phyloP scores from a whole-genome alignment of 805 yeast species.

The Saturnispora bothae region DNA sequence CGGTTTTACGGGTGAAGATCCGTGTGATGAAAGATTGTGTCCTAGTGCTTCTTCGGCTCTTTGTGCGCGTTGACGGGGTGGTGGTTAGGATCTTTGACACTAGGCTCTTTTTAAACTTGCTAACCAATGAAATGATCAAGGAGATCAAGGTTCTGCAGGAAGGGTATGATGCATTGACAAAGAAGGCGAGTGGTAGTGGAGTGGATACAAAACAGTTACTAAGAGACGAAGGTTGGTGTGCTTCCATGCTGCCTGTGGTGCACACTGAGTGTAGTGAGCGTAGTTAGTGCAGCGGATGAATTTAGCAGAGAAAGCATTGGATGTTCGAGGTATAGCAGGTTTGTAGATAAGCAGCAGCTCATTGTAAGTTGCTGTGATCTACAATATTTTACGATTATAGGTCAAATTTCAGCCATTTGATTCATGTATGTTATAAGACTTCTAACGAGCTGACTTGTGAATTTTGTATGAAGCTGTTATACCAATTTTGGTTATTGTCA shows the following conservation, averaged over 20 bases:
- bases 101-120: constrained; percentile 71
- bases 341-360: too few species aligned
- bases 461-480: too few species aligned
- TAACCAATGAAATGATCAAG: constrained; percentile 50
- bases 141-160: constrained; percentile 69
- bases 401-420: too few species aligned
- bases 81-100: constrained; percentile 77
- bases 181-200: constrained; percentile 15
- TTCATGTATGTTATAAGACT: too few species aligned
- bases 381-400: too few species aligned
- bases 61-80: constrained; percentile 84
- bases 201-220: constrained; percentile 57
- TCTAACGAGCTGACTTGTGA: too few species aligned
- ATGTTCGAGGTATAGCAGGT: too few species aligned
- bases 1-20: constrained; percentile 65
- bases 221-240: constrained; percentile 32
- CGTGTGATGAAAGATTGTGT: constrained; percentile 83
- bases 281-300: too few species aligned
- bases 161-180: constrained; percentile 36
- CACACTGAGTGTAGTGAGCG: too few species aligned
- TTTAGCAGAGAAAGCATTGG: too few species aligned
- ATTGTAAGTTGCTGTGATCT: too few species aligned
- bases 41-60: constrained; percentile 64
- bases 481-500: too few species aligned
- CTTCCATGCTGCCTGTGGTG: background rate